Percentiles rank a stretch among this genome's conserved stretches.
phyloP scores from a whole-genome alignment of 2,329 filamentous ascomycete species.

The Zalaria obscura region DNA sequence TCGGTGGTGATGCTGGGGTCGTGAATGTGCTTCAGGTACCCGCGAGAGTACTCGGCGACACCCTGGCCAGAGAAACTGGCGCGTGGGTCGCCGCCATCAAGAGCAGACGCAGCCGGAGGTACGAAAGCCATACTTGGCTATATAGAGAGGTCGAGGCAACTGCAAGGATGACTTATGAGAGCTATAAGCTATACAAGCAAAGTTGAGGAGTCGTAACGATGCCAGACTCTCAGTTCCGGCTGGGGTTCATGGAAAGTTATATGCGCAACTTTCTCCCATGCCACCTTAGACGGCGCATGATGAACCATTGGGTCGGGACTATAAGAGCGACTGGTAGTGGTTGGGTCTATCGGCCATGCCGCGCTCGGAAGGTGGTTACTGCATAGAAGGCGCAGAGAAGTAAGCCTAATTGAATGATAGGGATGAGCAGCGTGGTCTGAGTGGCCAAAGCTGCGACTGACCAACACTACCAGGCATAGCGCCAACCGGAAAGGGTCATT shows the following conservation, averaged over 20 bases:
- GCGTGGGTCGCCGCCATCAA: conserved; percentile 2
- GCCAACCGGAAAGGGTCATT: not conserved
- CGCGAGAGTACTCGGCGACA: not conserved
- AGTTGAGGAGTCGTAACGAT: not conserved
- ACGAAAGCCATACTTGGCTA: not conserved
- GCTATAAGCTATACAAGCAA: not conserved
- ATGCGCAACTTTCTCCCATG: not conserved
- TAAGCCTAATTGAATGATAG: too few relatives aligned
- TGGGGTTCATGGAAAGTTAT: not conserved
- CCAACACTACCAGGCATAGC: not conserved
- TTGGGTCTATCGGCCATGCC: too few relatives aligned
- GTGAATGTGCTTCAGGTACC: not conserved
- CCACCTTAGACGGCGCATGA: too few relatives aligned
- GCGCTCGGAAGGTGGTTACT: too few relatives aligned
- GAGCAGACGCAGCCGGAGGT: not conserved
- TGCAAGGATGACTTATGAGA: not conserved
- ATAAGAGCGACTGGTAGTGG: not conserved
- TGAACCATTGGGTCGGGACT: not conserved
- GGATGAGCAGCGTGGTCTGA: too few relatives aligned
- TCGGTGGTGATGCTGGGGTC: conserved; percentile 12
- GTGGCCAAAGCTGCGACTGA: not conserved
- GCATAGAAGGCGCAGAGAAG: too few relatives aligned
- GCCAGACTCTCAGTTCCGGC: not conserved
- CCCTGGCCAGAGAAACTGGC: not conserved
- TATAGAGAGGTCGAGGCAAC: not conserved